A percentile compares a stretch with the other conserved stretches of the same genome.
These are phyloP conservation scores for Purpureocillium takamizusanense DNA, from an alignment of 2,329 filamentous ascomycete species.

Conservation along the genomic window DNA sequence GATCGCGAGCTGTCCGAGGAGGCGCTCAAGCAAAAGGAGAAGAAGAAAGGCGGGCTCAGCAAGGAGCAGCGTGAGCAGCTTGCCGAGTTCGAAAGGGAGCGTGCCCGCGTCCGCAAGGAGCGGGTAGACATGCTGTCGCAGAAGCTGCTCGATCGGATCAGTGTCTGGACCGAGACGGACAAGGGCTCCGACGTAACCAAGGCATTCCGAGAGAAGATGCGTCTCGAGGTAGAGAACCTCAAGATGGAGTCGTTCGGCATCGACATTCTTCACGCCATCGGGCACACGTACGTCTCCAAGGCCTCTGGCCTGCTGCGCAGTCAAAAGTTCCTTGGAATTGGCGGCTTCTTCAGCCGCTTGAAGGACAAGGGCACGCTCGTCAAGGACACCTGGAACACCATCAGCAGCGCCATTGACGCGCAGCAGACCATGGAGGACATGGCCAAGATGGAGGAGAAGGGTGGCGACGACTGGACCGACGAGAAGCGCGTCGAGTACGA, in stretches of 20 bases:
- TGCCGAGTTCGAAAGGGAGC: constrained; percentile 78
- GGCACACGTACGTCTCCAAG: constrained; percentile 82
- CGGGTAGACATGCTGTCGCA: constrained; percentile 74
- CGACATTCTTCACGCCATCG: constrained; percentile 92
- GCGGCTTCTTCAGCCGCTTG: constrained; percentile 85
- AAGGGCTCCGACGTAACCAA: constrained; percentile 74
- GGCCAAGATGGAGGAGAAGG: constrained; percentile 89
- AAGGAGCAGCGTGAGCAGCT: constrained; percentile 94
- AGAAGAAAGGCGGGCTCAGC: constrained; percentile 78
- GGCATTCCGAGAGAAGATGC: constrained; percentile 90
- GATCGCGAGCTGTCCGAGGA: constrained; percentile 59
- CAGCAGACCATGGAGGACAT: constrained; percentile 99
- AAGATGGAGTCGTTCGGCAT: constrained; percentile 99
- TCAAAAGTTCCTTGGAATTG: constrained; percentile 94
- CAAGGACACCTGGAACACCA: constrained; percentile 98
- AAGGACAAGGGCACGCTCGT: constrained; percentile 95
- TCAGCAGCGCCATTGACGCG: constrained; percentile 89
- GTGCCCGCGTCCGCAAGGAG: constrained; percentile 75
- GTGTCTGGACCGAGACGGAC: constrained; percentile 95
- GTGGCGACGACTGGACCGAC: constrained; percentile 96
- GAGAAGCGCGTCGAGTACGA: constrained; percentile 96
- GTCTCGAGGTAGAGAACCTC: constrained; percentile 89
- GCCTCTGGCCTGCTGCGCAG: constrained; percentile 81
- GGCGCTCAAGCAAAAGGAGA: constrained; percentile 43
- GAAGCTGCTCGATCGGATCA: constrained; percentile 84